Evolutionary conservation across 2,329 filamentous ascomycete species (phyloP).

Genomic region (Epichloe uncinata): DNA sequence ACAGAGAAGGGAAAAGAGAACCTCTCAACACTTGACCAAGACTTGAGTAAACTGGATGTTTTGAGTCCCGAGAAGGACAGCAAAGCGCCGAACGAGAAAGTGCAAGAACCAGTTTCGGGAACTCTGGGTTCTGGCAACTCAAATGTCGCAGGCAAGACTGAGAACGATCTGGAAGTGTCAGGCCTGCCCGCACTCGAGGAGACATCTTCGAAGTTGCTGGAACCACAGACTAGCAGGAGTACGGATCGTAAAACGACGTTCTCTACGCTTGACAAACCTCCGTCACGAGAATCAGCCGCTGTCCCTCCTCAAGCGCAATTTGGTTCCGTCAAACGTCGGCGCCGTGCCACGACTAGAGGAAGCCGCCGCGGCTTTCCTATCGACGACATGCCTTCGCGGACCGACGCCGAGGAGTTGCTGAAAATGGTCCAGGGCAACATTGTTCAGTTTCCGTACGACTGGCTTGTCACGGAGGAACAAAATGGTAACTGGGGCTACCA

Average conservation of each 20-base stretch:
- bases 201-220: slow-evolving; percentile 18
- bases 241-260: slow-evolving; percentile 43
- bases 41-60: slow-evolving; percentile 20
- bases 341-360: slow-evolving; percentile 57
- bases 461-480: slow-evolving; percentile 81
- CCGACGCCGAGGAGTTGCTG: slow-evolving; percentile 71
- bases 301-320: slow-evolving; percentile 19
- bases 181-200: slow-evolving; percentile 36
- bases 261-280: slow-evolving; percentile 36
- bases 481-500: slow-evolving; percentile 96
- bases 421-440: slow-evolving; percentile 75
- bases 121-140: slow-evolving; percentile 24
- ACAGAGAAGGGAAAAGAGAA: slow-evolving; percentile 18
- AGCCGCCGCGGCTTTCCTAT: slow-evolving; percentile 50
- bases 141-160: slow-evolving; percentile 15
- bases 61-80: slow-evolving; percentile 18
- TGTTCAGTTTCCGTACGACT: slow-evolving; percentile 91
- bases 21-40: slow-evolving; percentile 8
- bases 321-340: slow-evolving; percentile 45
- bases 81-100: slow-evolving; percentile 22
- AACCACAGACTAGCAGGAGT: slow-evolving; percentile 24
- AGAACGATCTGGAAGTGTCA: slow-evolving; percentile 6
- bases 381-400: slow-evolving; percentile 63
- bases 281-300: slow-evolving; percentile 20
- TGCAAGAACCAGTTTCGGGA: slow-evolving; percentile 1